Conservation (phyloP, 1,139 yeast genomes). For the Blastobotrys apis region DNA sequence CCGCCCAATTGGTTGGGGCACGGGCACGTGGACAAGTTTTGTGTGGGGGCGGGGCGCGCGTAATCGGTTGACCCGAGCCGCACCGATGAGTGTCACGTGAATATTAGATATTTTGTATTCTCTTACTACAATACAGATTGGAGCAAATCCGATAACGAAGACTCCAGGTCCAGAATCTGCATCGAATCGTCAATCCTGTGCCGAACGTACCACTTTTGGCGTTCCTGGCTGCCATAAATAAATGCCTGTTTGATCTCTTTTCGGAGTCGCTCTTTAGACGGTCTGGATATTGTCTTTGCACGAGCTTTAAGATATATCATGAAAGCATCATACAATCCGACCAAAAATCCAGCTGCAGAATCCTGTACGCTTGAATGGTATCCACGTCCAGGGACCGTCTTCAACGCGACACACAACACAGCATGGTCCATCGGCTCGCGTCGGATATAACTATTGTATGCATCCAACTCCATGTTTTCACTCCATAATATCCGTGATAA, state of each 20-base stretch:
- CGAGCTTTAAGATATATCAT: constrained; percentile 3
- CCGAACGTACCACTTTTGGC: constrained; percentile 7
- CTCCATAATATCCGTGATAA: constrained; percentile 10
- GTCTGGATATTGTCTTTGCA: background rate
- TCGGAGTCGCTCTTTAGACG: no score
- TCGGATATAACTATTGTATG: constrained; percentile 1
- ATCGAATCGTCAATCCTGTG: no score
- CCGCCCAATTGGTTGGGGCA: no score
- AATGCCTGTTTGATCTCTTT: constrained; percentile 4
- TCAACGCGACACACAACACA: constrained; percentile 2
- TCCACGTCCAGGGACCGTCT: constrained; percentile 7
- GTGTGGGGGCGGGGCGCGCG: no score
- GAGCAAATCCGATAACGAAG: no score
- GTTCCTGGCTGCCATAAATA: constrained; percentile 3
- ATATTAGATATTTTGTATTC: no score
- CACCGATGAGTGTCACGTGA: no score
- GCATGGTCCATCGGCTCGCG: constrained; percentile 3
- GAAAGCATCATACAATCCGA: constrained; percentile 4
- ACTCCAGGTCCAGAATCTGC: no score
- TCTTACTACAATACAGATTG: no score
- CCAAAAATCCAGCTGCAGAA: constrained; percentile 1
- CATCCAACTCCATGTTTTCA: background rate
- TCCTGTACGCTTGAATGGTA: no score
- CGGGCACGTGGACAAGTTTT: no score
- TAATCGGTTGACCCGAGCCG: no score